Conservation (phyloP, 2,329 filamentous ascomycete species). For the Colletotrichum plurivorum region DNA sequence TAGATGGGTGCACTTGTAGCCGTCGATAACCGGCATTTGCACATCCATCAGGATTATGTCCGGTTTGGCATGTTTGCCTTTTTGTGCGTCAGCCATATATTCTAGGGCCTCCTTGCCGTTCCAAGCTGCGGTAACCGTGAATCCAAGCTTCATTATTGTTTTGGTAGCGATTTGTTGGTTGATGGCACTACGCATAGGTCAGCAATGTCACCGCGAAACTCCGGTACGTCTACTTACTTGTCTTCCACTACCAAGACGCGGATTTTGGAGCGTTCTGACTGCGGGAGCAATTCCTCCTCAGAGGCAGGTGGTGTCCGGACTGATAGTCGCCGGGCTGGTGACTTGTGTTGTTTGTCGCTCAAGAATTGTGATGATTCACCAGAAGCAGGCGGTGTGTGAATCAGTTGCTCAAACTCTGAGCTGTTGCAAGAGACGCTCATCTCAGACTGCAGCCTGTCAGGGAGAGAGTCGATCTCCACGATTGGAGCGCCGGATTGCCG, state of each 20-base stretch:
- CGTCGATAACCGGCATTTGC: constrained; percentile 83
- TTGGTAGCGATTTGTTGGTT: constrained; percentile 84
- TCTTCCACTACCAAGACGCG: constrained; percentile 87
- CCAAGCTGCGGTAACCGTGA: constrained; percentile 79
- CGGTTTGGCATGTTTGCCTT: constrained; percentile 68
- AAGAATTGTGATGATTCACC: constrained; percentile 38
- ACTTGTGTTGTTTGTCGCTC: constrained; percentile 45
- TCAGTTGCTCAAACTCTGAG: constrained; percentile 71
- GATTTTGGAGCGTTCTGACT: constrained; percentile 72
- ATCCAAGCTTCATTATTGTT: constrained; percentile 81
- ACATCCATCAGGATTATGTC: constrained; percentile 86
- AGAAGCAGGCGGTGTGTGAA: constrained; percentile 57
- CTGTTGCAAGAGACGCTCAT: constrained; percentile 76
- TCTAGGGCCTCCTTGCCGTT: constrained; percentile 85
- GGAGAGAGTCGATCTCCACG: constrained; percentile 74
- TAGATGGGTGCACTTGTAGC: constrained; percentile 82
- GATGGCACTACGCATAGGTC: constrained; percentile 62
- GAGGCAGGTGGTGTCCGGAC: constrained; percentile 53
- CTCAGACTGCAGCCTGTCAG: constrained; percentile 76
- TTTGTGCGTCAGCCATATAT: constrained; percentile 72
- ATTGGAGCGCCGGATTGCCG: constrained; percentile 57
- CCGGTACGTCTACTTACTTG: constrained; percentile 67
- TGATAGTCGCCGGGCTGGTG: constrained; percentile 49
- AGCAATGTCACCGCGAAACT: constrained; percentile 4
- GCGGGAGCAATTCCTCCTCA: constrained; percentile 63